Evolutionary conservation across 1,284 basidiomycete genomes (phyloP).

Genomic region (Cryptococcus sp.): DNA sequence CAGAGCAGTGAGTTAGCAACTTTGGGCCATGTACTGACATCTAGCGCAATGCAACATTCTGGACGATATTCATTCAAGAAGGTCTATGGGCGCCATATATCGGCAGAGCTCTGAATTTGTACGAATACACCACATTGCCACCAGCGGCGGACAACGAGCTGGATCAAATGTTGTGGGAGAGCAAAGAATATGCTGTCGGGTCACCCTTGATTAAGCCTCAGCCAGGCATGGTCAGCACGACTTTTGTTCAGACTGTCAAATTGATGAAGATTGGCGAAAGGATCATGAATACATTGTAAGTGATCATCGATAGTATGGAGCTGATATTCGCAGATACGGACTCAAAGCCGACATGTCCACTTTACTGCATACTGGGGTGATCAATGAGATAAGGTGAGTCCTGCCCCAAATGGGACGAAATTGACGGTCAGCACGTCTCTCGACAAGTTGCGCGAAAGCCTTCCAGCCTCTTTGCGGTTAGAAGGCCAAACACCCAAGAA

Average conservation of each 20-base stretch:
- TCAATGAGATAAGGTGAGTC: conserved; percentile 35
- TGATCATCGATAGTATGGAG: conserved; percentile 13
- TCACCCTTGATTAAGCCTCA: conserved; percentile 17
- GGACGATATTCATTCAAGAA: conserved; percentile 30
- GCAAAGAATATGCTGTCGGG: conserved; percentile 8
- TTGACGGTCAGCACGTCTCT: conserved; percentile 59
- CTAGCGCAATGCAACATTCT: conserved; percentile 28
- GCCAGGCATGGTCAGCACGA: conserved; percentile 46
- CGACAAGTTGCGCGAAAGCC: conserved; percentile 64
- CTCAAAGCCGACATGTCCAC: conserved; percentile 28
- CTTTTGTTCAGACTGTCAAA: conserved; percentile 61
- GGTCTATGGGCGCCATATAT: conserved; percentile 28
- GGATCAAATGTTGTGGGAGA: conserved; percentile 24
- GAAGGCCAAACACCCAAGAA: conserved; percentile 57
- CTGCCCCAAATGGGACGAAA: not conserved
- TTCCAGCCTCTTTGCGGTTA: conserved; percentile 58
- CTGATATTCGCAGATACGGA: conserved; percentile 20
- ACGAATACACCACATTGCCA: conserved; percentile 20
- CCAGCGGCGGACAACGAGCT: conserved; percentile 27
- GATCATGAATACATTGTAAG: conserved; percentile 66
- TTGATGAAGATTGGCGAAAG: conserved; percentile 61
- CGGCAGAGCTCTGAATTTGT: conserved; percentile 24
- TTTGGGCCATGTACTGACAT: not conserved
- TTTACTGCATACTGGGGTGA: conserved; percentile 19
- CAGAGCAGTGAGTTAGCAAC: conserved; percentile 17